Conservation (phyloP, 2,329 filamentous ascomycete species). For the Penicillium sp. region DNA sequence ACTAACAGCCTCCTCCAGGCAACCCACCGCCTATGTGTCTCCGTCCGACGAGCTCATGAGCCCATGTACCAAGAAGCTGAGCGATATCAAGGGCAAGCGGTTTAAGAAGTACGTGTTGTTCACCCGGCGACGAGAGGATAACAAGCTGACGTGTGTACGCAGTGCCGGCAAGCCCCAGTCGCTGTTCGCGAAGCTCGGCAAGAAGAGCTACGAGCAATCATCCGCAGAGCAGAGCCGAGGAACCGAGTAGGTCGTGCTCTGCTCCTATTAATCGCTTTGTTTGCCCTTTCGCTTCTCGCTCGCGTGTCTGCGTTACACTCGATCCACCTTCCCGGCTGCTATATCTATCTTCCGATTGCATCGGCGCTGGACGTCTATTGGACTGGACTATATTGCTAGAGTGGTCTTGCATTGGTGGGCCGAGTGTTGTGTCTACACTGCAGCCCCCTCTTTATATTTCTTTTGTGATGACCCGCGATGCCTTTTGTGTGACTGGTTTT, state of each 20-base stretch:
- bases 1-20: slow-evolving; percentile 24
- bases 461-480: slow-evolving; percentile 27
- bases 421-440: slow-evolving; percentile 1
- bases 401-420: neutral
- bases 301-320: neutral
- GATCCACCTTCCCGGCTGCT: neutral
- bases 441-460: slow-evolving; percentile 7
- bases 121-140: neutral
- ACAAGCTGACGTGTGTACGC: neutral
- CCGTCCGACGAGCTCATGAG: slow-evolving; percentile 52
- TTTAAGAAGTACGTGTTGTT: slow-evolving; percentile 44
- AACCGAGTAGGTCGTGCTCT: slow-evolving; percentile 11
- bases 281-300: neutral
- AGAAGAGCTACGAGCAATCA: slow-evolving; percentile 45
- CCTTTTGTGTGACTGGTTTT: slow-evolving; percentile 12
- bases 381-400: neutral
- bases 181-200: slow-evolving; percentile 47
- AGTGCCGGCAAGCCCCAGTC: slow-evolving; percentile 45
- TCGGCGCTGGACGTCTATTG: slow-evolving; percentile 4
- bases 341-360: neutral
- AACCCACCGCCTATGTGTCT: slow-evolving; percentile 44
- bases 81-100: slow-evolving; percentile 50
- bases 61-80: slow-evolving; percentile 51
- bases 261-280: neutral
- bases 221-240: slow-evolving; percentile 20